Conservation (phyloP, 2,329 filamentous ascomycete genomes). For the Endoconidiophora laricicola region DNA sequence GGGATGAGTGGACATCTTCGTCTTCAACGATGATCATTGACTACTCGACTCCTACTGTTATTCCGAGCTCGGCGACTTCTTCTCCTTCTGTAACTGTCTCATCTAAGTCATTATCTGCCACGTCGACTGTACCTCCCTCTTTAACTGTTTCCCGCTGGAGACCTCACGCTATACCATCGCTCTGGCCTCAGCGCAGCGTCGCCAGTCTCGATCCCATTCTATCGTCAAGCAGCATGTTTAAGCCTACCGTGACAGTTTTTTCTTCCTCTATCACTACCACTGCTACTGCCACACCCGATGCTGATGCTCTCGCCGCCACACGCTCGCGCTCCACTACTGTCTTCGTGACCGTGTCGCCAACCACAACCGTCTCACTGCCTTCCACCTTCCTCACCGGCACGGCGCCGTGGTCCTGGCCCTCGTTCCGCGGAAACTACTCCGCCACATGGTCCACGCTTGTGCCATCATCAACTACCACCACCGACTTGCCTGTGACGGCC, state of each 20-base stretch:
- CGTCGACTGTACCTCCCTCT: too few relatives aligned
- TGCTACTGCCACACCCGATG: not conserved
- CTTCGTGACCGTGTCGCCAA: constrained; percentile 3
- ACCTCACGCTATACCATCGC: not conserved
- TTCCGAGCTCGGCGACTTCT: not conserved
- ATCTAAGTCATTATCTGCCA: not conserved
- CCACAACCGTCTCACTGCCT: not conserved
- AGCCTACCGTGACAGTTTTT: not conserved
- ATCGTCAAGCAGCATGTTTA: not conserved
- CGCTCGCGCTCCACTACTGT: not conserved
- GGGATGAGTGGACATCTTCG: not conserved
- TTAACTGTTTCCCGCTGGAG: not conserved
- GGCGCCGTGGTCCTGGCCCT: constrained; percentile 2
- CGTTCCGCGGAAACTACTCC: constrained; percentile 5
- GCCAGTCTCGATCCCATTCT: not conserved
- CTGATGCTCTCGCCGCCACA: too few relatives aligned
- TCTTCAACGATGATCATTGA: not conserved
- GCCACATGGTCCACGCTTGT: constrained; percentile 1
- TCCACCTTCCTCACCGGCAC: constrained; percentile 2
- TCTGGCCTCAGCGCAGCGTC: not conserved
- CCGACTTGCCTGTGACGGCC: not conserved
- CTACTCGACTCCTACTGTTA: not conserved
- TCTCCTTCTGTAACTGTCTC: not conserved
- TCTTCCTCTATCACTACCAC: not conserved
- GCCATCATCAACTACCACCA: not conserved